Conservation (phyloP, 495 filamentous ascomycete genomes). For the Daldinia concentrica region DNA sequence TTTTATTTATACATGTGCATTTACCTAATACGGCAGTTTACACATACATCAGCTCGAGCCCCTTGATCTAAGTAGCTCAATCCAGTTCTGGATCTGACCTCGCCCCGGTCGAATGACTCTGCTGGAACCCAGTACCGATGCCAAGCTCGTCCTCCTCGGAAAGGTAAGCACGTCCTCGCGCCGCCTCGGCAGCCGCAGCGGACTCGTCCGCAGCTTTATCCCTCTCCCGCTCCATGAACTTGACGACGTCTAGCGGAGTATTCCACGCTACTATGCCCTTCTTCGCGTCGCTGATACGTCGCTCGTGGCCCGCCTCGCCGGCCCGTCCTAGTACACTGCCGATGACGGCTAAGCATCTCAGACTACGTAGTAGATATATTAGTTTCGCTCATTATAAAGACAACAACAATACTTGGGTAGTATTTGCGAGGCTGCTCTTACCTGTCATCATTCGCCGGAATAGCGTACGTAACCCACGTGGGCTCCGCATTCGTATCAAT, state of each 20-base stretch:
- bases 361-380: constrained; percentile 57
- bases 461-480: constrained; percentile 94
- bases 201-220: background rate
- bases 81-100: constrained; percentile 4
- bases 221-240: constrained; percentile 31
- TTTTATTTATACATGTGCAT: constrained; percentile 13
- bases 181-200: background rate
- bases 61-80: background rate
- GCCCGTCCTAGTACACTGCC: constrained; percentile 86
- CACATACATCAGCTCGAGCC: background rate
- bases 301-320: constrained; percentile 76
- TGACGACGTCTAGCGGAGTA: constrained; percentile 53
- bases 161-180: background rate
- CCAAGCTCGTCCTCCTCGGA: background rate
- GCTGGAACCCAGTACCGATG: constrained; percentile 6
- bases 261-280: constrained; percentile 67
- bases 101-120: background rate
- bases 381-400: background rate
- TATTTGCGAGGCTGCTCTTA: constrained; percentile 46
- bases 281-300: constrained; percentile 68
- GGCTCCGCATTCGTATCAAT: constrained; percentile 95
- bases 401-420: no score
- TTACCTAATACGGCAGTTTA: background rate
- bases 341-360: constrained; percentile 82
- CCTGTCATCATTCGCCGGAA: constrained; percentile 96